A percentile compares a stretch with the other conserved stretches of the same genome.
phyloP scores from a whole-genome alignment of 176 grass and related monocot genomes.

The Musa troglodytarum region DNA sequence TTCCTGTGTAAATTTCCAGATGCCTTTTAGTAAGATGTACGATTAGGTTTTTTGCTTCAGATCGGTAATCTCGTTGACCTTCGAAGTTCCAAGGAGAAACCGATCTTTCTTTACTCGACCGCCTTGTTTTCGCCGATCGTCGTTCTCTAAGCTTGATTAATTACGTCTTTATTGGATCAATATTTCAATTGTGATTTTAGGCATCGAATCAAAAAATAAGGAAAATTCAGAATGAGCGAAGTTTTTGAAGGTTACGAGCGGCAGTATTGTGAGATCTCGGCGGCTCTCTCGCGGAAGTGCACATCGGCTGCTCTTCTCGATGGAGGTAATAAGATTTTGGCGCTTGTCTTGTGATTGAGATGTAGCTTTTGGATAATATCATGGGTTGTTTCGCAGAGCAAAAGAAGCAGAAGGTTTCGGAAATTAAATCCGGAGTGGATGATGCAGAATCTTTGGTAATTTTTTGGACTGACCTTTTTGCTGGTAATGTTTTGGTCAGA shows the following conservation, averaged over 20 bases:
- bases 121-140: too few relatives aligned
- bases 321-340: neutral
- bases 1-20: too few relatives aligned
- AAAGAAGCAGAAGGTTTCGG: constrained; percentile 73
- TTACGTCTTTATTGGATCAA: too few relatives aligned
- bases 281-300: constrained; percentile 11
- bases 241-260: constrained; percentile 13
- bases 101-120: too few relatives aligned
- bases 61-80: too few relatives aligned
- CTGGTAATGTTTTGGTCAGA: neutral
- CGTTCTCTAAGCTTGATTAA: too few relatives aligned
- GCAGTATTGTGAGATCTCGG: constrained; percentile 18
- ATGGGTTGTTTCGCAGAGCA: constrained; percentile 42
- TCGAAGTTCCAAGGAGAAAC: too few relatives aligned
- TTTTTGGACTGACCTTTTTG: neutral
- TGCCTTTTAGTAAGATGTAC: too few relatives aligned
- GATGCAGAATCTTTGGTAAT: constrained; percentile 84
- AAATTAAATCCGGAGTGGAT: constrained; percentile 65
- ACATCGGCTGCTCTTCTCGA: constrained; percentile 5
- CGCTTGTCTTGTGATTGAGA: too few relatives aligned
- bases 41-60: too few relatives aligned
- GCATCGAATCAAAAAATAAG: too few relatives aligned
- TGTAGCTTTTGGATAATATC: neutral
- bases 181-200: too few relatives aligned
- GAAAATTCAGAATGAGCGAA: constrained; percentile 3